Conservation (phyloP, 2,329 filamentous ascomycete species). For the Remersonia thermophila region DNA sequence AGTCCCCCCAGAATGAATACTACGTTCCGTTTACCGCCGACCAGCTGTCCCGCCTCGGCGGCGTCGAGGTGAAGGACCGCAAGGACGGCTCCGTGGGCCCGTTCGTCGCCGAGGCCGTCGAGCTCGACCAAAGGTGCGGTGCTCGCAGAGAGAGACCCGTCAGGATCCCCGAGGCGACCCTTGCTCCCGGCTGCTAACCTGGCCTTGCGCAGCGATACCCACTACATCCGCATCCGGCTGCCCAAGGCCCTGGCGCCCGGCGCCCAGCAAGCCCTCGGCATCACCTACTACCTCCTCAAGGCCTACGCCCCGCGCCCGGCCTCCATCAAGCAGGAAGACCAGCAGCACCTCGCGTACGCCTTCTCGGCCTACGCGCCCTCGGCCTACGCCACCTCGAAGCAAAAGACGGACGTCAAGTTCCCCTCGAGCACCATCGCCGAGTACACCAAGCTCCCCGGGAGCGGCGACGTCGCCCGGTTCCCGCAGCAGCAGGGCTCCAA, state of each 20-base stretch:
- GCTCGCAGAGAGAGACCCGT: too few relatives aligned
- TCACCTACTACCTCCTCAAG: conserved; percentile 71
- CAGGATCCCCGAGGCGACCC: too few relatives aligned
- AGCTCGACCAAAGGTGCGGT: conserved; percentile 34
- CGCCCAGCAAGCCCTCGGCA: conserved; percentile 72
- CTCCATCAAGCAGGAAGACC: conserved; percentile 68
- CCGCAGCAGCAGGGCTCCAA: conserved; percentile 76
- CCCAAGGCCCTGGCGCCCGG: conserved; percentile 63
- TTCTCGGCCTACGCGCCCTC: conserved; percentile 80
- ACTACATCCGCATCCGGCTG: conserved; percentile 78
- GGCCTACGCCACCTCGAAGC: conserved; percentile 75
- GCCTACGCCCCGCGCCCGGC: conserved; percentile 72
- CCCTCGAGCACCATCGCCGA: conserved; percentile 67
- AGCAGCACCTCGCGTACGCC: conserved; percentile 74
- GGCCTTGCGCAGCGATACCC: conserved; percentile 42
- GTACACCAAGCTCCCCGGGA: conserved; percentile 62
- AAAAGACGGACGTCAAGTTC: conserved; percentile 95
- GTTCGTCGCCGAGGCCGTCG: conserved; percentile 59
- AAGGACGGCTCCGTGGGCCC: conserved; percentile 57
- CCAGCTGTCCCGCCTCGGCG: conserved; percentile 65
- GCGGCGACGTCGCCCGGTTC: conserved; percentile 45
- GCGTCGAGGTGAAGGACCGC: conserved; percentile 84
- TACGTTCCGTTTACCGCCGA: conserved; percentile 74
- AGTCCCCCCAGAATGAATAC: conserved; percentile 74
- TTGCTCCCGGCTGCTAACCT: conserved; percentile 1